phyloP scores from a whole-genome alignment of 306 rosid genomes.

The Ammopiptanthus mongolicus region DNA sequence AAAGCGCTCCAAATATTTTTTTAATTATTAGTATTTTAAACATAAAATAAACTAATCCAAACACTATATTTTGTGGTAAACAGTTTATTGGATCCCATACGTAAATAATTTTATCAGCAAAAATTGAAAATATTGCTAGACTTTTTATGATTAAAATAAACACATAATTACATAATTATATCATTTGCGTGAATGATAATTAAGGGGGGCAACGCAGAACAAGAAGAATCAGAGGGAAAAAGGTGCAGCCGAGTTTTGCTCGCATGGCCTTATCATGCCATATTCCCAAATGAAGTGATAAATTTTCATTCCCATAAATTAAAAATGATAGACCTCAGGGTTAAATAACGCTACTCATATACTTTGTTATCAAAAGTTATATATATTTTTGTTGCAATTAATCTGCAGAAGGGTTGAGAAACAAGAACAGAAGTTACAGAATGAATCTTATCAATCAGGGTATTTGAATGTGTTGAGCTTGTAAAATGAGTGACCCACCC shows the following conservation, averaged over 20 bases:
- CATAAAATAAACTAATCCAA: too few species aligned
- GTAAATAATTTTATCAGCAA: too few species aligned
- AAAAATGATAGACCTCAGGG: not conserved
- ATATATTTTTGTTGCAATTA: not conserved
- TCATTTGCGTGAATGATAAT: constrained; percentile 21
- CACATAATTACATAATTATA: not conserved
- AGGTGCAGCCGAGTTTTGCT: constrained; percentile 26
- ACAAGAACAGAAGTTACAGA: not conserved
- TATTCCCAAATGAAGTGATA: not conserved
- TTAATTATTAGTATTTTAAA: too few species aligned
- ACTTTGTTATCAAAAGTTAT: not conserved
- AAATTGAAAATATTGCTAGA: too few species aligned
- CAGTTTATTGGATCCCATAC: too few species aligned
- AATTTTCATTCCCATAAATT: not conserved
- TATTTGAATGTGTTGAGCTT: not conserved
- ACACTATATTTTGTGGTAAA: too few species aligned
- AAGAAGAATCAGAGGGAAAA: constrained; percentile 9
- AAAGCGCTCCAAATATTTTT: too few species aligned
- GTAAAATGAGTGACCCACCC: not conserved
- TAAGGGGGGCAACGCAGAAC: constrained; percentile 13
- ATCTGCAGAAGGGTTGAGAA: not conserved
- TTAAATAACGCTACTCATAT: not conserved
- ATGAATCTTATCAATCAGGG: not conserved
- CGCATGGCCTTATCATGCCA: constrained; percentile 6
- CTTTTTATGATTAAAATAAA: not conserved